Evolutionary conservation across 2,329 filamentous ascomycete species (phyloP).

Genomic region (Pyrenochaeta sp.): DNA sequence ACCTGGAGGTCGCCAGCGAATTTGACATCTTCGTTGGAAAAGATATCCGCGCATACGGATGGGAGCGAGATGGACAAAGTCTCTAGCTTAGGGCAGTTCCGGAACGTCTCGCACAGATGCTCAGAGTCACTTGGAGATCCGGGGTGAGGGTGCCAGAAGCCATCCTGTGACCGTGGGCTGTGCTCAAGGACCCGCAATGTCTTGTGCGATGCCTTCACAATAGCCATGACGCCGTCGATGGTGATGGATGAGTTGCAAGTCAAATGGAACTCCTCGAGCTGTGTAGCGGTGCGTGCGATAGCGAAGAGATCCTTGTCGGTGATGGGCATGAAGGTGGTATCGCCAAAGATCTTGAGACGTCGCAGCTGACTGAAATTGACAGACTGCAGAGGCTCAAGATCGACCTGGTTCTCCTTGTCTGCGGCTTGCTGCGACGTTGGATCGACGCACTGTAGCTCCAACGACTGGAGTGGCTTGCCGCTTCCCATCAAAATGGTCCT

Average conservation of each 20-base stretch:
- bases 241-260: conserved; percentile 63
- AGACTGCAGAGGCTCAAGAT: conserved; percentile 56
- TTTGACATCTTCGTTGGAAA: conserved; percentile 54
- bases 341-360: conserved; percentile 63
- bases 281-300: conserved; percentile 61
- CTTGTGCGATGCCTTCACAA: conserved; percentile 59
- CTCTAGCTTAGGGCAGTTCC: conserved; percentile 56
- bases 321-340: conserved; percentile 62
- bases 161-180: conserved; percentile 61
- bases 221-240: conserved; percentile 61
- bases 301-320: conserved; percentile 59
- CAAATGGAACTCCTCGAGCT: conserved; percentile 62
- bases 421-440: conserved; percentile 57
- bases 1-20: conserved; percentile 60
- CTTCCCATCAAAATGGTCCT: conserved; percentile 56
- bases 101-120: conserved; percentile 59
- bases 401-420: conserved; percentile 51
- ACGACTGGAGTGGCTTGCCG: conserved; percentile 56
- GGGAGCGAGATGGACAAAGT: conserved; percentile 60
- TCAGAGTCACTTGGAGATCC: conserved; percentile 55
- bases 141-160: conserved; percentile 61
- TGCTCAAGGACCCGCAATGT: conserved; percentile 62
- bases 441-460: conserved; percentile 62
- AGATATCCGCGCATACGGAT: conserved; percentile 58
- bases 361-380: conserved; percentile 60